These are phyloP conservation scores for Aspergillus sclerotiicarbonarius DNA, from an alignment of 495 filamentous ascomycete species.

Conservation along the genomic window DNA sequence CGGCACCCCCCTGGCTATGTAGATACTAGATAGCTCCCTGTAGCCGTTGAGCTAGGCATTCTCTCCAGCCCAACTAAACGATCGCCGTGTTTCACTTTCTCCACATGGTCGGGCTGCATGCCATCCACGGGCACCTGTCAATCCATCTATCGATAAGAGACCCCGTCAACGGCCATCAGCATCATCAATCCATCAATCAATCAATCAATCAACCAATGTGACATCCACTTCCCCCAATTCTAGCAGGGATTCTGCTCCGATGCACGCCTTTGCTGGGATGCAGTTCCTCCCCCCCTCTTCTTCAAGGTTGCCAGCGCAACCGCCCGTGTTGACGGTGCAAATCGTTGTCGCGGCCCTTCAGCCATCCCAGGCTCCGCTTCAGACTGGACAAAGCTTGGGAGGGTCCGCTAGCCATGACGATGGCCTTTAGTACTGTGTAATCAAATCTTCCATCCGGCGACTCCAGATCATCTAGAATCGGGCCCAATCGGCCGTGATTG, in stretches of 20 bases:
- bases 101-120: neutral
- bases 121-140: neutral
- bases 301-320: slow-evolving; percentile 23
- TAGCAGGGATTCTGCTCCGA: too few species aligned
- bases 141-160: too few species aligned
- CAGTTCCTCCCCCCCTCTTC: neutral
- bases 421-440: too few species aligned
- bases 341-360: slow-evolving; percentile 13
- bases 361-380: neutral
- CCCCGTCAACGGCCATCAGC: too few species aligned
- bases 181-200: too few species aligned
- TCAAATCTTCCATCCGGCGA: slow-evolving; percentile 7
- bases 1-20: too few species aligned
- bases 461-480: slow-evolving; percentile 15
- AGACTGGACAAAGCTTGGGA: slow-evolving; percentile 8
- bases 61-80: too few species aligned
- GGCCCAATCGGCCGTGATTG: slow-evolving; percentile 9
- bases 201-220: too few species aligned
- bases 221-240: too few species aligned
- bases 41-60: too few species aligned
- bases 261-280: neutral
- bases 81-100: slow-evolving; percentile 4
- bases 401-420: slow-evolving; percentile 12
- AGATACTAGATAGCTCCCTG: too few species aligned
- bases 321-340: slow-evolving; percentile 20